phyloP scores from a whole-genome alignment of 1,139 yeast genomes.

The Candida pseudocylindracea region DNA sequence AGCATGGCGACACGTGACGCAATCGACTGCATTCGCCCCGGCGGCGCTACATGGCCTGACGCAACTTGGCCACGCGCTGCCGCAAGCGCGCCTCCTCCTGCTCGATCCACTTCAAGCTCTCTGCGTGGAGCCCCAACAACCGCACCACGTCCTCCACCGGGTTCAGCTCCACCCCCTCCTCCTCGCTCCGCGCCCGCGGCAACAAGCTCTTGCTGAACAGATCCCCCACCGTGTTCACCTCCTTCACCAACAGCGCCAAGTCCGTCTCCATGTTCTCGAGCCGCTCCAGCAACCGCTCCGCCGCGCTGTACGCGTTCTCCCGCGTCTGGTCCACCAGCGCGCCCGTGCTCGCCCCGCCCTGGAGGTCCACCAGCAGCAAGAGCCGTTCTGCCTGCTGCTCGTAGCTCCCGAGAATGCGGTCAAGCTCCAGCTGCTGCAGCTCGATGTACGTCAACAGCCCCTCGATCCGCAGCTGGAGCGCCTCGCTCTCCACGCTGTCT shows the following conservation, averaged over 20 bases:
- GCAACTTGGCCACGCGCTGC: constrained; percentile 24
- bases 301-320: constrained; percentile 73
- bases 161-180: constrained; percentile 7
- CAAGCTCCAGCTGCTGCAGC: constrained; percentile 84
- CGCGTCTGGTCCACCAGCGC: constrained; percentile 51
- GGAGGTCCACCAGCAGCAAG: constrained; percentile 18
- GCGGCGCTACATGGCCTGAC: too few relatives aligned
- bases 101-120: constrained; percentile 77
- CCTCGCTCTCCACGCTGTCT: constrained; percentile 68
- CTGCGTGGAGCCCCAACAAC: constrained; percentile 71
- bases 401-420: constrained; percentile 57
- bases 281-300: constrained; percentile 69
- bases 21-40: too few relatives aligned
- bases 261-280: constrained; percentile 58
- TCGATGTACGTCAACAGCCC: constrained; percentile 73
- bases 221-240: constrained; percentile 72
- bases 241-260: constrained; percentile 54
- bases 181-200: constrained; percentile 3
- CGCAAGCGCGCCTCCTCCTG: constrained; percentile 45
- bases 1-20: too few relatives aligned
- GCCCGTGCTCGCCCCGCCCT: constrained; percentile 1
- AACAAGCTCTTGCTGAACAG: constrained; percentile 41
- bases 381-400: constrained; percentile 64
- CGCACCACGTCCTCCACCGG: constrained; percentile 50
- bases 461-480: constrained; percentile 66